These are phyloP conservation scores for Coccomyxa subellipsoidea DNA, from an alignment of 163 green algal species.

Conservation along the genomic window DNA sequence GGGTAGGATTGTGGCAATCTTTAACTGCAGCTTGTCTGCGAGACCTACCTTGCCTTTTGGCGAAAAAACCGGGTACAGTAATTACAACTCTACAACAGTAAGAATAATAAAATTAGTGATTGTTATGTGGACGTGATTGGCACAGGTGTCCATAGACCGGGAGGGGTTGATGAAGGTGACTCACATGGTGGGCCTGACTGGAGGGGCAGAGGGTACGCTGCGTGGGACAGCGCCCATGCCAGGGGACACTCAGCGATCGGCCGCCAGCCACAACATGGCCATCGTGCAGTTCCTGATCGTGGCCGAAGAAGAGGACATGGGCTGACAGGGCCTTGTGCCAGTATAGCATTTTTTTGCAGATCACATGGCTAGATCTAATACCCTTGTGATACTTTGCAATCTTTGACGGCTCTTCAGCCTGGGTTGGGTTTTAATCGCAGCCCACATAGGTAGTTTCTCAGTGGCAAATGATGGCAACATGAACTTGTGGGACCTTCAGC, in stretches of 20 bases:
- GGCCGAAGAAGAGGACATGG: constrained; percentile 24
- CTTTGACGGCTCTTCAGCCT: too few species aligned
- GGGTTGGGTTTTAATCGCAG: too few species aligned
- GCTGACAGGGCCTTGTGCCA: not conserved
- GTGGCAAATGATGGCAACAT: too few species aligned
- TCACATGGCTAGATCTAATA: too few species aligned
- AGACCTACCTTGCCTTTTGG: too few species aligned
- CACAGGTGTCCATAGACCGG: constrained; percentile 63
- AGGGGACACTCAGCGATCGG: constrained; percentile 1
- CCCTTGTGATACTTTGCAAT: too few species aligned
- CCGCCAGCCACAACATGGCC: not conserved
- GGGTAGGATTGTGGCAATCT: too few species aligned
- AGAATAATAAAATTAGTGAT: not conserved
- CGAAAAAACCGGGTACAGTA: not conserved
- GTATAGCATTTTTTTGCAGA: too few species aligned
- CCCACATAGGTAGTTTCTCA: too few species aligned
- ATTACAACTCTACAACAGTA: not conserved
- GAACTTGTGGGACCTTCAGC: too few species aligned
- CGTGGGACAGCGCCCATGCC: not conserved
- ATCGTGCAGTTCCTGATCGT: constrained; percentile 42
- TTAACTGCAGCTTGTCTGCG: too few species aligned
- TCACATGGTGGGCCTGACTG: constrained; percentile 56
- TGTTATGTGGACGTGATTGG: not conserved
- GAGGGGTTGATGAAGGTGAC: constrained; percentile 67
- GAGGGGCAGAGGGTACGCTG: not conserved